These are phyloP conservation scores for Rhazya stricta DNA, from an alignment of 257 asterid species.

Conservation along the genomic window DNA sequence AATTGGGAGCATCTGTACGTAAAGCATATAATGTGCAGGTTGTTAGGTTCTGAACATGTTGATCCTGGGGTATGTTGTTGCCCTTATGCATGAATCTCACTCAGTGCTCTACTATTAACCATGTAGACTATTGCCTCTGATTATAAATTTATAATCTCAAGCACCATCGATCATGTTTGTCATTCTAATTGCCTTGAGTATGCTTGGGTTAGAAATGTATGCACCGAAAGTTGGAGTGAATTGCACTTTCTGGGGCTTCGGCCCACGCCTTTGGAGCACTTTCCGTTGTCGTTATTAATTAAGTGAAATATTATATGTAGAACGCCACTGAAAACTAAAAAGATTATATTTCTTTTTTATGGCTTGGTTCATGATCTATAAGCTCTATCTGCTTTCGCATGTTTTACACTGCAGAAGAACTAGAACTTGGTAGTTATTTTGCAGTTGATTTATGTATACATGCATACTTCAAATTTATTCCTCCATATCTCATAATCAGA, in stretches of 20 bases:
- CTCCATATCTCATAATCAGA: not conserved
- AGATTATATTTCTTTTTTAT: not conserved
- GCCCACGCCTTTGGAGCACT: not conserved
- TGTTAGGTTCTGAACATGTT: slow-evolving; percentile 78
- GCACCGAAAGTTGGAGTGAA: not conserved
- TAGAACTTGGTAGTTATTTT: not conserved
- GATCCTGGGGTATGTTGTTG: slow-evolving; percentile 75
- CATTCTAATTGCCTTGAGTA: not conserved
- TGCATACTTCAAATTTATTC: not conserved
- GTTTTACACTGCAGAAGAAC: not conserved
- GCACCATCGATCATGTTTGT: not conserved
- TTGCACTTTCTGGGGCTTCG: not conserved
- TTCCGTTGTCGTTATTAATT: not conserved
- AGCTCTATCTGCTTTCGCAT: not conserved
- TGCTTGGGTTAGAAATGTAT: not conserved
- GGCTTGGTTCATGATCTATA: not conserved
- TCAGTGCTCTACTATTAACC: not conserved
- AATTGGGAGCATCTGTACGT: slow-evolving; percentile 58
- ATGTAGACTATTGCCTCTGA: not conserved
- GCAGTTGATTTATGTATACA: not conserved
- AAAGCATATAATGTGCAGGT: slow-evolving; percentile 66
- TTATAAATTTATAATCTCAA: slow-evolving; percentile 7
- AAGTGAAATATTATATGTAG: not conserved
- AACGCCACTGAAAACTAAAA: not conserved
- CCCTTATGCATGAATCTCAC: slow-evolving; percentile 6